Evolutionary conservation across 2,329 filamentous ascomycete species (phyloP), one percentile per base, ranked within the genome.

Genomic region (Aspergillus floridensis): DNA sequence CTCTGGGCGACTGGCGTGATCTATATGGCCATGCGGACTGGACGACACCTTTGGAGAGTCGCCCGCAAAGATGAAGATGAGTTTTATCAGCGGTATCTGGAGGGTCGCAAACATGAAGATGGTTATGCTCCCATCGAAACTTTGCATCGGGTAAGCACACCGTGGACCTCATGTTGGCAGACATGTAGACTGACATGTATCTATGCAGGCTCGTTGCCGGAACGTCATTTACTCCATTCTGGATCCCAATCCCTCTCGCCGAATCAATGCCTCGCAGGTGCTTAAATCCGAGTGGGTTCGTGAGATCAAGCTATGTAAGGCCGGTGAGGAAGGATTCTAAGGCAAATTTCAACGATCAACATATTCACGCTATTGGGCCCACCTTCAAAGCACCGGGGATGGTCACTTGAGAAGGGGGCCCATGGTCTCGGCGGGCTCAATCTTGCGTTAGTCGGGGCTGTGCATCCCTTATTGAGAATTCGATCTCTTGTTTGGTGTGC

Each of bases 201-300:
- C 49, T 46, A 22, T 26, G 11, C 63, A 98, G 93, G 93, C 93
- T 67, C 92, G 93, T 69, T 99, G 95, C 78, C 90, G 95, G 63
- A 99, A 99, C 70, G 95, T 99, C 70, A 97, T 99, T 73, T 99
- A 99, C 79, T 98, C 93, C 22, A 96, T 99, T 65, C 84, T 99
- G 49, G 95, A 99, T 72, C 95, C 95, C 31, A 97, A 96, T 74
- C 92, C 95, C 26, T 86, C 86, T 59, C 89, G 95, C 65, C 91
- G 95, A 68, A 93, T 99, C 74, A 97, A 92, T 31, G 93, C 95
- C 59, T 93, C 93, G 46, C 95, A 99, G 79, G 92, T 98, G 59
- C 86, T 99, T 70, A 96, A 96, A 78, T 98, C 93, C 4, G 95
- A 99, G 80, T 99, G 95, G 95, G 92, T 95, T 67, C 91, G 95